A percentile compares a stretch with the other conserved stretches of the same genome.
Evolutionary conservation across 768 basidiomycete species (phyloP).

Genomic region (Lactarius hengduanensis): DNA sequence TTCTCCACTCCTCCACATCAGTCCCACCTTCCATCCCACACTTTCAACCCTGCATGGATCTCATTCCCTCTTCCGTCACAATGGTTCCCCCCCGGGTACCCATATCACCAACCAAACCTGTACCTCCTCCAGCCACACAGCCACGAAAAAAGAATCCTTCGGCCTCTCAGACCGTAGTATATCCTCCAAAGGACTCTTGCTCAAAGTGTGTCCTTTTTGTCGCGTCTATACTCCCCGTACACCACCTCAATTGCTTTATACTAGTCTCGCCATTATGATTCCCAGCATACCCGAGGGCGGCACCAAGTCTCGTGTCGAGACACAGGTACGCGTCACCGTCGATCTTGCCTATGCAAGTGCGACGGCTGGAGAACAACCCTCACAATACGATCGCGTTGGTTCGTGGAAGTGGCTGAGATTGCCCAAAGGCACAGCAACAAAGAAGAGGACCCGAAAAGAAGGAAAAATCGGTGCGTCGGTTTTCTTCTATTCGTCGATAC

Average conservation of each 20-base stretch:
- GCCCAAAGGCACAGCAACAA: conserved; percentile 79
- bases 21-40: conserved; percentile 2
- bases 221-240: conserved; percentile 5
- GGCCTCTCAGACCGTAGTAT: conserved; percentile 58
- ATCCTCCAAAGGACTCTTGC: conserved; percentile 72
- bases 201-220: conserved; percentile 55
- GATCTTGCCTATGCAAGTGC: conserved; percentile 69
- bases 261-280: conserved; percentile 75
- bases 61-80: background rate
- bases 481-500: background rate
- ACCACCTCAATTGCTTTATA: background rate
- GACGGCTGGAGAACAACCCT: conserved; percentile 52
- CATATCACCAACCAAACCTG: conserved; percentile 55
- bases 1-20: background rate
- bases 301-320: conserved; percentile 92
- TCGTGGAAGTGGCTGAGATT: conserved; percentile 87
- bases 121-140: conserved; percentile 63
- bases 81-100: conserved; percentile 34
- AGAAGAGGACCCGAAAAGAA: conserved; percentile 80
- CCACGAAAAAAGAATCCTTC: conserved; percentile 56
- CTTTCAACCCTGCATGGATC: conserved; percentile 1
- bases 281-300: conserved; percentile 81
- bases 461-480: conserved; percentile 68
- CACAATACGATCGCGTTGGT: conserved; percentile 77
- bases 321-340: conserved; percentile 83